Evolutionary conservation across 495 filamentous ascomycete species (phyloP).

Genomic region (Aspergillus sclerotiicarbonarius): DNA sequence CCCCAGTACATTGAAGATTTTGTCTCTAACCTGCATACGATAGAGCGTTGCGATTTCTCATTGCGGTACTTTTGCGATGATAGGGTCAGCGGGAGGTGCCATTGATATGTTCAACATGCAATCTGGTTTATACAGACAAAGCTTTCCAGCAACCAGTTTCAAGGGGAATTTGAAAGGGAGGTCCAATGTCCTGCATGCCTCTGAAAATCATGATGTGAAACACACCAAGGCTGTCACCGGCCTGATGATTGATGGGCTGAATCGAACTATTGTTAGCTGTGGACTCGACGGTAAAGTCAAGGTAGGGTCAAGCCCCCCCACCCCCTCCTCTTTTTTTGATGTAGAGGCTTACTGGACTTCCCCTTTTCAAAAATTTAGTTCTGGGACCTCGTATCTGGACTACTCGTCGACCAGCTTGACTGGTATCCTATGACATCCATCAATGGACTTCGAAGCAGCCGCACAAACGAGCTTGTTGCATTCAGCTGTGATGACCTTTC

Average conservation of each 20-base stretch:
- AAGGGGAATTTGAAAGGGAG: constrained; percentile 57
- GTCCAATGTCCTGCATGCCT: constrained; percentile 41
- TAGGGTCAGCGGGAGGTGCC: constrained; percentile 77
- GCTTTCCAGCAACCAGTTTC: constrained; percentile 72
- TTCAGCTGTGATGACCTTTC: constrained; percentile 86
- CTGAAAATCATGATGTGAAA: constrained; percentile 48
- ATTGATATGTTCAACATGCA: constrained; percentile 97
- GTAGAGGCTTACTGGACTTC: constrained; percentile 9
- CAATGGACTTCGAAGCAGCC: constrained; percentile 74
- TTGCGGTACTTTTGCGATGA: constrained; percentile 91
- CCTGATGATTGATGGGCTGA: constrained; percentile 77
- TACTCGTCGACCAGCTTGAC: constrained; percentile 75
- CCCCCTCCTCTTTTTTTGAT: no score
- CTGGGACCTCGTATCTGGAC: constrained; percentile 86
- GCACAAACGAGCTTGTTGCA: constrained; percentile 81
- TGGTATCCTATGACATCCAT: constrained; percentile 78
- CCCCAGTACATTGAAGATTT: not conserved
- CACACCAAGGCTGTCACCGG: constrained; percentile 85
- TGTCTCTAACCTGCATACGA: not conserved
- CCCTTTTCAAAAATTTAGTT: constrained; percentile 49
- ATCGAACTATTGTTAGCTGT: constrained; percentile 78
- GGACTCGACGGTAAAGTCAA: constrained; percentile 92
- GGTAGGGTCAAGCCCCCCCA: constrained; percentile 22
- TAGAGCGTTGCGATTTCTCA: constrained; percentile 80
- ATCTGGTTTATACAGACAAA: constrained; percentile 80